phyloP scores from a whole-genome alignment of 192 early-diverging fungal species.

The Obelidium mucronatum region DNA sequence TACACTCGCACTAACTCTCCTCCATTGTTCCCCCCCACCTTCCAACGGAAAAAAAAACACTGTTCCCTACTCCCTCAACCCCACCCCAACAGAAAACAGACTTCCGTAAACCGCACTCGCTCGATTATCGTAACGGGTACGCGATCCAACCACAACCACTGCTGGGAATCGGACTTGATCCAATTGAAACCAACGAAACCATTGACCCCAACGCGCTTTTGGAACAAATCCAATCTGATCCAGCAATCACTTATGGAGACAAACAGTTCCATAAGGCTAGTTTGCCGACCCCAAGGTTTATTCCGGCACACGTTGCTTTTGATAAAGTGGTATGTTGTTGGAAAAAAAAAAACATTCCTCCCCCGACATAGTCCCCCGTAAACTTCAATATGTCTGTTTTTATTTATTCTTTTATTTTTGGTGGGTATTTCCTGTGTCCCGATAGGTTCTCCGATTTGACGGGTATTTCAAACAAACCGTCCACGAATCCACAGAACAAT shows the following conservation, averaged over 20 bases:
- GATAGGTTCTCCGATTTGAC: constrained; percentile 65
- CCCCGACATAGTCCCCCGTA: too few species aligned
- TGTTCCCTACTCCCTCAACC: not conserved
- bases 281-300: constrained; percentile 40
- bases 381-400: too few species aligned
- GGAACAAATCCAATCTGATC: constrained; percentile 41
- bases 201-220: constrained; percentile 48
- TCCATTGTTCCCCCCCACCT: not conserved
- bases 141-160: constrained; percentile 47
- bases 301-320: constrained; percentile 67
- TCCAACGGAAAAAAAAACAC: not conserved
- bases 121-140: constrained; percentile 67
- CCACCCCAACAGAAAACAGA: constrained; percentile 55
- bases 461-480: constrained; percentile 73
- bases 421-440: too few species aligned
- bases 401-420: too few species aligned
- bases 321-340: constrained; percentile 61
- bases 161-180: constrained; percentile 49
- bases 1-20: not conserved
- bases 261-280: constrained; percentile 38
- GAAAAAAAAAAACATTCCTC: not conserved
- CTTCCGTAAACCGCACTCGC: constrained; percentile 58
- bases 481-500: constrained; percentile 67
- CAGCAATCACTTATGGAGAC: constrained; percentile 56
- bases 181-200: constrained; percentile 21